Evolutionary conservation across 2,329 filamentous ascomycete genomes (phyloP).

Genomic region (Westerdykella sp.): DNA sequence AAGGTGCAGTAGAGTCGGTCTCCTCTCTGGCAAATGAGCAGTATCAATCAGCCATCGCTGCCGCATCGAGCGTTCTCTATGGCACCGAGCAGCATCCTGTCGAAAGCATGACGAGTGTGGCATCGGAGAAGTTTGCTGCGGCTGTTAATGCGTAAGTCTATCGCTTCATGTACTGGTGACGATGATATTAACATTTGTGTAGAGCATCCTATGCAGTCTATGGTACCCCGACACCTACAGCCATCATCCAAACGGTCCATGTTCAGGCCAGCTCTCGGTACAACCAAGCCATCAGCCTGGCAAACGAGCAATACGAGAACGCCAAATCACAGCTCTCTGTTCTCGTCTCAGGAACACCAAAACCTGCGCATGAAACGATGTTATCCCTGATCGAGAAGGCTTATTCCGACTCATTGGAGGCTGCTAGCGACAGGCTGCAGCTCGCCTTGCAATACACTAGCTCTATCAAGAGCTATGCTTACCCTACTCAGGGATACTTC

Average conservation of each 20-base stretch:
- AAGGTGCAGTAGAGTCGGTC: constrained; percentile 45
- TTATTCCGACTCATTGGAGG: constrained; percentile 59
- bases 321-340: constrained; percentile 62
- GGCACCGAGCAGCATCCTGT: constrained; percentile 41
- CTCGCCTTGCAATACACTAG: constrained; percentile 46
- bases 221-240: constrained; percentile 45
- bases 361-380: constrained; percentile 64
- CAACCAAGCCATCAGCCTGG: constrained; percentile 57
- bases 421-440: constrained; percentile 55
- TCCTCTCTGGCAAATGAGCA: constrained; percentile 52
- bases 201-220: constrained; percentile 53
- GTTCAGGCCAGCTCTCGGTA: constrained; percentile 54
- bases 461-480: constrained; percentile 36
- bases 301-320: constrained; percentile 59
- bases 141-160: constrained; percentile 52
- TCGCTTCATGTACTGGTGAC: constrained; percentile 1
- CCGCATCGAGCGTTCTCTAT: constrained; percentile 53
- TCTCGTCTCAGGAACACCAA: constrained; percentile 61
- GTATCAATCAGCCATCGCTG: constrained; percentile 51
- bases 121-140: constrained; percentile 50
- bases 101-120: constrained; percentile 46
- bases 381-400: constrained; percentile 61
- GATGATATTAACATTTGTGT: constrained; percentile 9
- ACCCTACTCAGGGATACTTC: constrained; percentile 44
- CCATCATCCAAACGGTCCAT: constrained; percentile 41